Percentiles rank a stretch among this genome's conserved stretches.
phyloP scores from a whole-genome alignment of 441 rosid genomes.

The Arabidopsis hybrid region DNA sequence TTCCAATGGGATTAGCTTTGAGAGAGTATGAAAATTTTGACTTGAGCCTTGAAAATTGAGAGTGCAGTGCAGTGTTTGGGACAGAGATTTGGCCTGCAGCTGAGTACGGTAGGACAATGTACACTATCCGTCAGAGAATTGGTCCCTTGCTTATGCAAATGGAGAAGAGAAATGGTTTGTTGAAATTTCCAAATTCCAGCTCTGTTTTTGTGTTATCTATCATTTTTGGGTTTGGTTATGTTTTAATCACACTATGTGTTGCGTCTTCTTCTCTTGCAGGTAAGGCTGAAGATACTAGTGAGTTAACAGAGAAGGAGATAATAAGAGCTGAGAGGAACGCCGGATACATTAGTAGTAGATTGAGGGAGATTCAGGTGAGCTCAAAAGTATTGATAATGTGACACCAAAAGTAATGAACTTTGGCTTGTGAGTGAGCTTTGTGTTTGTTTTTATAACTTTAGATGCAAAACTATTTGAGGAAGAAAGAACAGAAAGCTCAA shows the following conservation, averaged over 20 bases:
- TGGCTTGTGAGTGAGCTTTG: conserved; percentile 21
- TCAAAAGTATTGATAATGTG: not conserved
- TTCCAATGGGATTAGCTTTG: not conserved
- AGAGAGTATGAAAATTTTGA: conserved; percentile 8
- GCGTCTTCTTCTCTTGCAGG: conserved; percentile 54
- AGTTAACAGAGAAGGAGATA: conserved; percentile 84
- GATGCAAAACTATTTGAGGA: conserved; percentile 82
- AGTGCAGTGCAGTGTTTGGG: conserved; percentile 95
- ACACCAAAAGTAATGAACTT: conserved; percentile 15
- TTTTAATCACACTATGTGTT: not conserved
- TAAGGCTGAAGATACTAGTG: conserved; percentile 67
- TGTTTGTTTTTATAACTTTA: conserved; percentile 32
- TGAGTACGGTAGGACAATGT: conserved; percentile 94
- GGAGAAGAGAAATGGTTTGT: conserved; percentile 85
- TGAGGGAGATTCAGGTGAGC: conserved; percentile 91
- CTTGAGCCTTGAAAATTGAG: conserved; percentile 38
- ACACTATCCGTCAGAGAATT: conserved; percentile 88
- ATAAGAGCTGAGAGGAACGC: conserved; percentile 96
- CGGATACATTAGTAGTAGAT: conserved; percentile 76
- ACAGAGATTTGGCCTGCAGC: conserved; percentile 96
- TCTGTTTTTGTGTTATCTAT: not conserved
- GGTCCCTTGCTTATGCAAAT: conserved; percentile 79
- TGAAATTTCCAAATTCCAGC: not conserved
- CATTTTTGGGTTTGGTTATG: not conserved
- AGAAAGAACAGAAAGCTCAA: conserved; percentile 76